phyloP scores from a whole-genome alignment of 2,329 filamentous ascomycete species.

The Pseudogymnoascus sp. region DNA sequence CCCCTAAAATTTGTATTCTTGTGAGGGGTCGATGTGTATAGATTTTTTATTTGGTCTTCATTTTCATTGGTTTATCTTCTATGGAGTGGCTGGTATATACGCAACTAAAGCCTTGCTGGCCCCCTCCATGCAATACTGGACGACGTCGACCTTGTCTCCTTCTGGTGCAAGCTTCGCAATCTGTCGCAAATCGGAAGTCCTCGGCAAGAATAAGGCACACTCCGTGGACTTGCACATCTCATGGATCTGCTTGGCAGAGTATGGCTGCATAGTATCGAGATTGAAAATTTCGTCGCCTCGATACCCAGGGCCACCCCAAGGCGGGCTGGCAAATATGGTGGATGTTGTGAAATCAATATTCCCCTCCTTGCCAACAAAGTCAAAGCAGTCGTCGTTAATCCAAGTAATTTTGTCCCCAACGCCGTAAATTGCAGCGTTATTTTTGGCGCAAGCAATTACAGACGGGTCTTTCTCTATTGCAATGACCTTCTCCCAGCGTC shows the following conservation, averaged over 20 bases:
- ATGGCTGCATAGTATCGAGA: constrained; percentile 79
- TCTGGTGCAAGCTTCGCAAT: constrained; percentile 52
- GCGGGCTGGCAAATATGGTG: constrained; percentile 61
- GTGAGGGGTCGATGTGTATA: neutral
- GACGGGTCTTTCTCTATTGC: constrained; percentile 78
- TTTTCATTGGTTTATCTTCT: constrained; percentile 1
- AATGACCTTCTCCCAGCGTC: constrained; percentile 74
- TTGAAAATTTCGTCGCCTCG: constrained; percentile 67
- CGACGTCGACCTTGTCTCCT: constrained; percentile 56
- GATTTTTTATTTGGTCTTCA: neutral
- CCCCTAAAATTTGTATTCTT: neutral
- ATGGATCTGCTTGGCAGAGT: constrained; percentile 60
- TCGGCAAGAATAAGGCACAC: constrained; percentile 73
- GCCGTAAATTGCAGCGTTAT: constrained; percentile 82
- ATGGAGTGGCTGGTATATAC: constrained; percentile 41
- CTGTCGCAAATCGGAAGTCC: constrained; percentile 76
- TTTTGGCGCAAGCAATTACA: constrained; percentile 80
- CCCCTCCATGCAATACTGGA: constrained; percentile 87
- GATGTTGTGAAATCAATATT: constrained; percentile 33
- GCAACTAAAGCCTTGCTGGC: constrained; percentile 77
- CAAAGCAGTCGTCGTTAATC: constrained; percentile 81
- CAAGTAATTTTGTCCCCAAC: constrained; percentile 73
- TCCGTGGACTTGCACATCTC: constrained; percentile 52
- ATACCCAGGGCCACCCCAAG: constrained; percentile 67
- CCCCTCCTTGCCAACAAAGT: constrained; percentile 42